Evolutionary conservation across 2,329 filamentous ascomycete genomes (phyloP).

Genomic region (Alternaria gansuensis): DNA sequence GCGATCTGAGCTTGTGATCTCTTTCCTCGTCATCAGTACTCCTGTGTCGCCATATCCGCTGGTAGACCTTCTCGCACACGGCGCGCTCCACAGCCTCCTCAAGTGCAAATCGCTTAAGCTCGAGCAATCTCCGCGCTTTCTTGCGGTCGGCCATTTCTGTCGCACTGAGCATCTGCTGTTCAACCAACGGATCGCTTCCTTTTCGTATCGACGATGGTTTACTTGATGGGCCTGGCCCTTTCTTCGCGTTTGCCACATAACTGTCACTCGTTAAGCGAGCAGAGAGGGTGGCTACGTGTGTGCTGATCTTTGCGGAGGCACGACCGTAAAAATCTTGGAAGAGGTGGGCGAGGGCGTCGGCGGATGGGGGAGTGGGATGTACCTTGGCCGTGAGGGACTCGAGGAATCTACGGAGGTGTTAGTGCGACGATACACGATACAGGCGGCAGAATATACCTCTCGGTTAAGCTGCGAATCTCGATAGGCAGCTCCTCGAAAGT

Average conservation of each 20-base stretch:
- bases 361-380: slow-evolving; percentile 81
- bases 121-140: slow-evolving; percentile 77
- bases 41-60: slow-evolving; percentile 87
- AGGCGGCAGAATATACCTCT: slow-evolving; percentile 67
- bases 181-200: slow-evolving; percentile 51
- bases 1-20: slow-evolving; percentile 92
- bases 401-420: slow-evolving; percentile 74
- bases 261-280: slow-evolving; percentile 76
- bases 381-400: slow-evolving; percentile 88
- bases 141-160: slow-evolving; percentile 84
- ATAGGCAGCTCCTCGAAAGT: slow-evolving; percentile 91
- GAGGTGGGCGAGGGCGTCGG: slow-evolving; percentile 81
- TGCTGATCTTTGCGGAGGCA: slow-evolving; percentile 82
- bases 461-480: slow-evolving; percentile 87
- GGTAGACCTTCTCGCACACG: slow-evolving; percentile 82
- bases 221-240: slow-evolving; percentile 55
- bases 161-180: slow-evolving; percentile 89
- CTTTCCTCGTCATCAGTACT: slow-evolving; percentile 93
- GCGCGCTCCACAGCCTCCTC: slow-evolving; percentile 93
- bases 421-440: background rate
- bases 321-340: slow-evolving; percentile 94
- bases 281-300: slow-evolving; percentile 82
- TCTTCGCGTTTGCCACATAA: slow-evolving; percentile 37
- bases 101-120: slow-evolving; percentile 76
- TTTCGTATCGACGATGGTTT: slow-evolving; percentile 51